Base-by-base conservation (phyloP, 2,329 filamentous ascomycete species). In the Tolypocladium inflatum region DNA sequence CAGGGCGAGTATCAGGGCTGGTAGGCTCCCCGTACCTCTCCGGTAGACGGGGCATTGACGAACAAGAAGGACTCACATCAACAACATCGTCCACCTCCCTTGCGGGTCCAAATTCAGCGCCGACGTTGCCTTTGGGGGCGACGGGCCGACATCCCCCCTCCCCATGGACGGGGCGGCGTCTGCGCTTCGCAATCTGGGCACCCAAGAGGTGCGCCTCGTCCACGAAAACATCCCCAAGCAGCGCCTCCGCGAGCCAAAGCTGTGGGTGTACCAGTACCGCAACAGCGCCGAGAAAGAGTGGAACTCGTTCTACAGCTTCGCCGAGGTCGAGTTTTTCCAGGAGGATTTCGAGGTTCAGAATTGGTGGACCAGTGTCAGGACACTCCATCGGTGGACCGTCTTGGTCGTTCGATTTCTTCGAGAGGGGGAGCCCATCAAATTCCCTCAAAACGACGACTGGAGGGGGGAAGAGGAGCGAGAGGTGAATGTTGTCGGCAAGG, bases 111-210 rank as follows among this genome's bases (percentile, higher is more conserved):
- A 75, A 59, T 84, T 80, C 66, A 72, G 80, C 68, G 71, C 82
- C 5, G 87, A 89, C 66, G 81, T 87, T 4, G 84, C 81, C 1
- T 89, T 89, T 64, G 86, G 86, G 23, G 82, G 81, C n/a, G 82
- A 85, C 62, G 80, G 82, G 1, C 76, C 84, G 0, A 85, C 80
- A 0, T 71, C 72, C 10, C 84, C 86, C 4, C 68, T 89, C 39
- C 78, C 77, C 1, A 72, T 89, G 3, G 66, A 75, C 30, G 71
- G 77, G 7, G 70, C 70, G 3, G 65, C 71, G 10, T 64, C 71
- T 75, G 45, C 60, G 69, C 56, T 76, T 42, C 61, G 71, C 55
- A 82, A 83, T 65, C 71, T 85, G 2, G 80, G 80, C 11, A 74
- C 78, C 2, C 80, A 84, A 59, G 73, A 85, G 62, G 76, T 84